These are phyloP conservation scores for Kazachstania sp. DNA, from an alignment of 1,139 yeast genomes.

Conservation along the genomic window DNA sequence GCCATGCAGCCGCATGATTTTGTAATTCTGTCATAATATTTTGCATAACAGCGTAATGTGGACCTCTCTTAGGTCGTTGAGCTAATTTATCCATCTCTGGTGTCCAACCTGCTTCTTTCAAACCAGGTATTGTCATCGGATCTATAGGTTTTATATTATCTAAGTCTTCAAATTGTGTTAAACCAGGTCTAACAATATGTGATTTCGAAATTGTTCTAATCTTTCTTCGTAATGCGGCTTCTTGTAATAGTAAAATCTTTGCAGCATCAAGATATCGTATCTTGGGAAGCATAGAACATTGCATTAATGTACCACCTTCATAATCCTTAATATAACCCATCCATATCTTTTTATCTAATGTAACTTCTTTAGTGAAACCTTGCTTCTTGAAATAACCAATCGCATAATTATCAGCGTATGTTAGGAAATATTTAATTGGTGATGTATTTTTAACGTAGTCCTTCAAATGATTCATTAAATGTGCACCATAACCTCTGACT, in stretches of 20 bases:
- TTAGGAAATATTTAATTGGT: constrained; percentile 76
- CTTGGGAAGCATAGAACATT: constrained; percentile 85
- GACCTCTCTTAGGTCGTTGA: constrained; percentile 87
- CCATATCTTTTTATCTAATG: constrained; percentile 82
- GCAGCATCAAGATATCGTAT: constrained; percentile 84
- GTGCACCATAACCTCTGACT: constrained; percentile 98
- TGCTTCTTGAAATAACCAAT: constrained; percentile 97
- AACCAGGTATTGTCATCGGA: constrained; percentile 78
- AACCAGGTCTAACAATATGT: constrained; percentile 74
- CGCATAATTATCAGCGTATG: constrained; percentile 98
- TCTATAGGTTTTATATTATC: constrained; percentile 46
- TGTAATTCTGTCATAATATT: constrained; percentile 79
- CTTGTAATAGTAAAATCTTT: constrained; percentile 75
- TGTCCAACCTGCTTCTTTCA: constrained; percentile 93
- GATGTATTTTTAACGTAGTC: constrained; percentile 90
- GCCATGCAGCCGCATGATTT: constrained; percentile 97
- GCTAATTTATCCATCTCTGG: constrained; percentile 97
- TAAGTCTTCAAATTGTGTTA: constrained; percentile 57
- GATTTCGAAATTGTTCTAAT: constrained; percentile 72
- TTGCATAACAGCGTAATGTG: constrained; percentile 91
- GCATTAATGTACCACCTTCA: constrained; percentile 98
- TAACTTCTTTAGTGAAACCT: constrained; percentile 92
- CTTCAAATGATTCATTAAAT: constrained; percentile 92
- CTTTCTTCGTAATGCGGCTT: constrained; percentile 83
- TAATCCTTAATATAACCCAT: constrained; percentile 98